A percentile compares a stretch with the other conserved stretches of the same genome.
Evolutionary conservation across 2,329 filamentous ascomycete genomes (phyloP).

Genomic region (Drechslera avenae): DNA sequence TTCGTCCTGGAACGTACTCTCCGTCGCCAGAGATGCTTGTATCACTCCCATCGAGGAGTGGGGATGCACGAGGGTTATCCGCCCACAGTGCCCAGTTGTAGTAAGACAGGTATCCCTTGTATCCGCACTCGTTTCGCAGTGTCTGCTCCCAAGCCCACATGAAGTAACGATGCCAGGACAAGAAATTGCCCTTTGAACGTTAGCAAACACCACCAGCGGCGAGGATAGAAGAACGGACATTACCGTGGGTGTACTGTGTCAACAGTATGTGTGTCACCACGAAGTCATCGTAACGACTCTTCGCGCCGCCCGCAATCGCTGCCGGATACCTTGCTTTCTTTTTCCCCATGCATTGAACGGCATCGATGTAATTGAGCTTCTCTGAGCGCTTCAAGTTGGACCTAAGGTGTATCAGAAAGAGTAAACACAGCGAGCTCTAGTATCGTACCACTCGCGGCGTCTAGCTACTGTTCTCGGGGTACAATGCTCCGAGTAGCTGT

Average conservation of each 20-base stretch:
- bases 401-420: not conserved
- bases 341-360: slow-evolving; percentile 37
- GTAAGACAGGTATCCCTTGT: slow-evolving; percentile 7
- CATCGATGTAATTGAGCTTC: slow-evolving; percentile 37
- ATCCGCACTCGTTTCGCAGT: slow-evolving; percentile 46
- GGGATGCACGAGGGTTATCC: slow-evolving; percentile 2
- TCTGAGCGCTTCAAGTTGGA: slow-evolving; percentile 10
- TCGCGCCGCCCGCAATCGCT: slow-evolving; percentile 31
- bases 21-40: slow-evolving; percentile 8
- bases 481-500: not conserved
- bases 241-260: slow-evolving; percentile 36
- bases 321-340: slow-evolving; percentile 32
- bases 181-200: slow-evolving; percentile 31
- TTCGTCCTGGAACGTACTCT: slow-evolving; percentile 1
- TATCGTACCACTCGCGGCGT: not conserved
- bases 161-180: slow-evolving; percentile 50
- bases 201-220: not conserved
- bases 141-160: slow-evolving; percentile 50
- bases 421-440: too few relatives aligned
- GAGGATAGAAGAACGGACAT: slow-evolving; percentile 16
- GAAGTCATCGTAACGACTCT: slow-evolving; percentile 41
- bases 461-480: not conserved
- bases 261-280: slow-evolving; percentile 39
- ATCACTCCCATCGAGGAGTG: slow-evolving; percentile 6
- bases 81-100: slow-evolving; percentile 9